Evolutionary conservation across 1,139 yeast species (phyloP).

Genomic region (Scheffersomyces parashehatae): DNA sequence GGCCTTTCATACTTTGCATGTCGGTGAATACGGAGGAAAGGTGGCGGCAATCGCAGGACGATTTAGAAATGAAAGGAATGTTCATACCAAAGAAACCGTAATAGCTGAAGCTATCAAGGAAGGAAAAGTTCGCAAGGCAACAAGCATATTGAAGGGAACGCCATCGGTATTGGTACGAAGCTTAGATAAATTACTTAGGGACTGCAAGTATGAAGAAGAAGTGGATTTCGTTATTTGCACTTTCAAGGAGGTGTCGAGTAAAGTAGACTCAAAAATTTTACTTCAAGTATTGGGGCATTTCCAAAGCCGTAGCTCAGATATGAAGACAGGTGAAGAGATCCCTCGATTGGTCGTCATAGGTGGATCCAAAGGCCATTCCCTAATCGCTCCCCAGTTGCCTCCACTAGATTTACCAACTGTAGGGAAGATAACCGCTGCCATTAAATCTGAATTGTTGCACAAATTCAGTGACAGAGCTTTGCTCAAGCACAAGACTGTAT

Average conservation of each 20-base stretch:
- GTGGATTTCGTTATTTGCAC: background rate
- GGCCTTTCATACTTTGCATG: conserved; percentile 13
- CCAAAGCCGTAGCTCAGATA: conserved; percentile 3
- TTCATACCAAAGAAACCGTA: conserved; percentile 7
- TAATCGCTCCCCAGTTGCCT: conserved; percentile 2
- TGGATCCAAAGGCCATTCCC: conserved; percentile 1
- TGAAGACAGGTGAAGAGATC: background rate
- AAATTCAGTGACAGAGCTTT: background rate
- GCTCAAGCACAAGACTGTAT: conserved; percentile 1
- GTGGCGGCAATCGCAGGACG: conserved; percentile 5
- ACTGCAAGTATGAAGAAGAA: conserved; percentile 1
- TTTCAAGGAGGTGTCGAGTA: conserved; percentile 2
- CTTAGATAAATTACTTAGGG: conserved; percentile 10
- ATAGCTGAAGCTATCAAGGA: conserved; percentile 9
- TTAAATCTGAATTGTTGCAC: background rate
- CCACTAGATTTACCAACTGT: background rate
- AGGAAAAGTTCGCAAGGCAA: conserved; percentile 3
- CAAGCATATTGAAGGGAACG: conserved; percentile 1
- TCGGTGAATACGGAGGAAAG: conserved; percentile 9
- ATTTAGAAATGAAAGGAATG: conserved; percentile 9
- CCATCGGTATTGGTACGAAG: conserved; percentile 11
- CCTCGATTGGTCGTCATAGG: conserved; percentile 5
- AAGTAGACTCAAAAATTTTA: conserved; percentile 8
- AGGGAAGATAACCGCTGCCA: background rate
- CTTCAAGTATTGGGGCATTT: conserved; percentile 11